A percentile compares a stretch with the other conserved stretches of the same genome.
Evolutionary conservation across 805 yeast genomes (phyloP).

Genomic region (Saccharomycopsis selenospora): DNA sequence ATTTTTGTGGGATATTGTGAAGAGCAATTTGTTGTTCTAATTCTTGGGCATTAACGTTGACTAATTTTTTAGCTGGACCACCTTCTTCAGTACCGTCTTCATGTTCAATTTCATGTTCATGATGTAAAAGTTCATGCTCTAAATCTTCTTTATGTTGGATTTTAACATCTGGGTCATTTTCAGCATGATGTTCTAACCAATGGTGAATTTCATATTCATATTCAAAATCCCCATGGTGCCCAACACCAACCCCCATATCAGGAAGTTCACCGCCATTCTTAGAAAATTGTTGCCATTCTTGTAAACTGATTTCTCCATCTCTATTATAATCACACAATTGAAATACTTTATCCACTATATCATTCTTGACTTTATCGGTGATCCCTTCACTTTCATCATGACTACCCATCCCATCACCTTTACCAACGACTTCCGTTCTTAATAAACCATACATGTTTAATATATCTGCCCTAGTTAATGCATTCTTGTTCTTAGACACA

Average conservation of each 20-base stretch:
- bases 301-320: constrained; percentile 56
- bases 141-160: constrained; percentile 81
- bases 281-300: constrained; percentile 64
- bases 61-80: constrained; percentile 31
- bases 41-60: constrained; percentile 31
- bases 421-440: constrained; percentile 69
- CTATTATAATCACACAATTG: constrained; percentile 54
- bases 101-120: constrained; percentile 77
- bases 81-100: constrained; percentile 27
- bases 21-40: constrained; percentile 33
- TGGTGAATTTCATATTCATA: constrained; percentile 91
- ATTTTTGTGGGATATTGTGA: constrained; percentile 35
- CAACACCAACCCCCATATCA: constrained; percentile 88
- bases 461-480: constrained; percentile 54
- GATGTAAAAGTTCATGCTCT: constrained; percentile 79
- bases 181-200: constrained; percentile 75
- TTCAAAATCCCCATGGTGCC: constrained; percentile 83
- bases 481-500: constrained; percentile 56
- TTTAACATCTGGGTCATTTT: constrained; percentile 75
- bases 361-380: constrained; percentile 45
- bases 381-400: constrained; percentile 60
- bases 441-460: constrained; percentile 73
- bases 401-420: constrained; percentile 83
- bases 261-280: constrained; percentile 68
- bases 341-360: constrained; percentile 47